A percentile compares a stretch with the other conserved stretches of the same genome.
phyloP scores from a whole-genome alignment of 371 early-diverging fungal species.

The Cokeromyces recurvatus region DNA sequence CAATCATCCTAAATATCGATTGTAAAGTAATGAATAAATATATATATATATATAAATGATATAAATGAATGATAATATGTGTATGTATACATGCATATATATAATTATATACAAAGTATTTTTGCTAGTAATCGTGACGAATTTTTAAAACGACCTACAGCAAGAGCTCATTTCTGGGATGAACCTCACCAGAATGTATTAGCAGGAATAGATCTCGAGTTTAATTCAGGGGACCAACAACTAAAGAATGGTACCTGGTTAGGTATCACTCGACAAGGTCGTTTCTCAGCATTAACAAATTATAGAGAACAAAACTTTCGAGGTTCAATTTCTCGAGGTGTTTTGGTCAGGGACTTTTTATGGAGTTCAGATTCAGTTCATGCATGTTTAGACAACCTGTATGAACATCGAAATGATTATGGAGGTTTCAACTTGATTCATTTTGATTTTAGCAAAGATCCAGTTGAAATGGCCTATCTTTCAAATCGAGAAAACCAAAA shows the following conservation, averaged over 20 bases:
- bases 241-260: constrained; percentile 54
- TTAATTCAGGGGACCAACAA: constrained; percentile 5
- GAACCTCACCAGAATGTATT: constrained; percentile 29
- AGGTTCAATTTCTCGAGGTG: constrained; percentile 48
- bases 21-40: constrained; percentile 24
- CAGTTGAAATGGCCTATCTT: constrained; percentile 27
- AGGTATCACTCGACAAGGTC: constrained; percentile 49
- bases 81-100: too few relatives aligned
- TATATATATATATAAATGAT: too few relatives aligned
- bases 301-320: constrained; percentile 43
- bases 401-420: constrained; percentile 23
- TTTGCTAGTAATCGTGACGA: constrained; percentile 64
- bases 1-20: constrained; percentile 48
- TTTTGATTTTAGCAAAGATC: constrained; percentile 27
- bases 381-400: constrained; percentile 20
- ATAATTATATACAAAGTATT: constrained; percentile 27
- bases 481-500: constrained; percentile 38
- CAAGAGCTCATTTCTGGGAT: constrained; percentile 54
- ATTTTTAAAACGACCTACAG: constrained; percentile 42
- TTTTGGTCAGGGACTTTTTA: constrained; percentile 44
- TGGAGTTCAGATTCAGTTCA: constrained; percentile 9
- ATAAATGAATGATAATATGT: too few relatives aligned
- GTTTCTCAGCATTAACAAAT: constrained; percentile 56
- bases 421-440: constrained; percentile 54
- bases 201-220: constrained; percentile 39